Evolutionary conservation across 2,329 filamentous ascomycete genomes (phyloP), one percentile per base, ranked within the genome.

Genomic region (Clarireedia hainanense): DNA sequence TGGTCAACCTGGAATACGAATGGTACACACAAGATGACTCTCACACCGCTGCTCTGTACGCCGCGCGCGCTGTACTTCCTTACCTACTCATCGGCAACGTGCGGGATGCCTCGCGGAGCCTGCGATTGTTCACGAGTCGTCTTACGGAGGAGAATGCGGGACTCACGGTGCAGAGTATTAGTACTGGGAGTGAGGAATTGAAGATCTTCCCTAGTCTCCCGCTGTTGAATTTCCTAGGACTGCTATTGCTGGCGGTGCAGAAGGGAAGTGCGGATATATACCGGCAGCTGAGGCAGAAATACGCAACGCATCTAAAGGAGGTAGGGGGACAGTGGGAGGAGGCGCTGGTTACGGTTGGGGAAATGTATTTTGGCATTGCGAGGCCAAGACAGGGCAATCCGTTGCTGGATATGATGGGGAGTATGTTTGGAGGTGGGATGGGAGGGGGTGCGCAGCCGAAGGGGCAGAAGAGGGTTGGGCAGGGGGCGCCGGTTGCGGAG

Each of bases 401-500:
- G 3, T 76, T 99, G 71, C 83, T 97, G 73, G 94, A 99, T 70
- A 97, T 99, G 91, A 95, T 99, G 88, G 91, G 91, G 48, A 91
- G 84, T 60, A 83, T 99, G 78, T 88, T 99, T 67, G 91, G 91
- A 49, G 90, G 90, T 20, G 86, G 84, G 6, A 80, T 77, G 26
- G 81, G 78, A 15, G 77, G 76, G 50, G 77, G 71, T 43, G 62
- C 62, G 26, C 40, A n/a, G 17, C 45, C 39, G 40, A 68, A 68
- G 51, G 64, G 73, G 60, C 70, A 68, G 45, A 67, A 65, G 57
- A 69, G 71, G 52, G 70, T 72, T 49, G 68, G 69, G 36, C 68
- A 70, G 15, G 50, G 30, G 4, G 75, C 74, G 62, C 80, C 82
- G 23, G 71, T 76, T 51, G 75, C 80, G 4, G 81, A 84, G 64